Conservation (phyloP, 2,329 filamentous ascomycete species). For the Arthrobotrys musiformis region DNA sequence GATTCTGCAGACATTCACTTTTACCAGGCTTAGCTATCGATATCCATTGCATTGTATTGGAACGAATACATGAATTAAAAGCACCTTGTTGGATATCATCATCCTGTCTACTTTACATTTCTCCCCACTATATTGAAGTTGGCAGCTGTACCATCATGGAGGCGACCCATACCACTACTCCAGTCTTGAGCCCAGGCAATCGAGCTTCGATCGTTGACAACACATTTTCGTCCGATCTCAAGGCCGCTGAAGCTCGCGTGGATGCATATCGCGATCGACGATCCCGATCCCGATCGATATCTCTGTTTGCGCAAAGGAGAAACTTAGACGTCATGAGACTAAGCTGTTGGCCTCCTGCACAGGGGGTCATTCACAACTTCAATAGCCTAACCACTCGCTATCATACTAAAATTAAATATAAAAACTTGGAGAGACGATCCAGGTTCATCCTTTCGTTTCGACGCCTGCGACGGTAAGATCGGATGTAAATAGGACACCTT, state of each 20-base stretch:
- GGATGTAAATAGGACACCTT: no score
- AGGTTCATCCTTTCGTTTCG: no score
- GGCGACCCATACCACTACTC: no score
- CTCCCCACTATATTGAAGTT: no score
- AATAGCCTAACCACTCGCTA: neutral
- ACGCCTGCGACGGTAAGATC: no score
- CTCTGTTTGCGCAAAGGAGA: neutral
- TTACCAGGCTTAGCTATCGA: no score
- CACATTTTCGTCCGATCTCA: neutral
- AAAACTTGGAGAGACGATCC: no score
- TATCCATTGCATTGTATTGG: neutral
- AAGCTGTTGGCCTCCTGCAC: neutral
- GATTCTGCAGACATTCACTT: neutral
- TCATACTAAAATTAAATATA: no score
- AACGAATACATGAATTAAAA: neutral
- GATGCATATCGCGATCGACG: constrained; percentile 7
- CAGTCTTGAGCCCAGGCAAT: no score
- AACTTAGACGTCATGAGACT: constrained; percentile 32
- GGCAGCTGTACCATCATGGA: no score
- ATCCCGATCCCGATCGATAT: constrained; percentile 6
- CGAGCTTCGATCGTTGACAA: neutral
- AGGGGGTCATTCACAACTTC: neutral
- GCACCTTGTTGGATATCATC: neutral
- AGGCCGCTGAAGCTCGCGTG: neutral
- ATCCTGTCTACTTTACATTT: neutral